Percentiles rank a stretch among this genome's conserved stretches.
phyloP scores from a whole-genome alignment of 768 basidiomycete genomes.

The Mycena kentingensis region DNA sequence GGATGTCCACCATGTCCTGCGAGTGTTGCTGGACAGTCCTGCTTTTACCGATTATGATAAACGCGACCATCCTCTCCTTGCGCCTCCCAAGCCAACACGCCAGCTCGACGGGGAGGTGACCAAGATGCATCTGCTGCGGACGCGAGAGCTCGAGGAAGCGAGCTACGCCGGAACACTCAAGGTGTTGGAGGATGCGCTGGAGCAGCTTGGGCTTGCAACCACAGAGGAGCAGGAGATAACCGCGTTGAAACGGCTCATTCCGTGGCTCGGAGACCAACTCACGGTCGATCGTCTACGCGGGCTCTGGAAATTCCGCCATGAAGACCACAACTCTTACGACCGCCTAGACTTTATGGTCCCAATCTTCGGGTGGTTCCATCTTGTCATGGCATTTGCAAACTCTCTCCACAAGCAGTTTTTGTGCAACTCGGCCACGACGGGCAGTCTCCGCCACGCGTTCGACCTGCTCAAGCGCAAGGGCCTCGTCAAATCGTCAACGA shows the following conservation, averaged over 20 bases:
- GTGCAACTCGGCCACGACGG: constrained; percentile 12
- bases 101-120: constrained; percentile 16
- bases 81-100: constrained; percentile 15
- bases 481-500: constrained; percentile 10
- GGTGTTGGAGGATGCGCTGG: background rate
- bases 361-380: constrained; percentile 37
- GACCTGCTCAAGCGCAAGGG: constrained; percentile 24
- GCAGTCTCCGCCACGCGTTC: constrained; percentile 20
- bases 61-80: background rate
- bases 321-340: constrained; percentile 35
- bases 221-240: constrained; percentile 3
- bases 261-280: constrained; percentile 39
- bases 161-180: constrained; percentile 16
- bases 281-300: constrained; percentile 31
- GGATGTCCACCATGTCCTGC: background rate
- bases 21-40: background rate
- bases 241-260: constrained; percentile 22
- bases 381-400: constrained; percentile 31
- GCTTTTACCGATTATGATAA: background rate
- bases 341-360: constrained; percentile 30
- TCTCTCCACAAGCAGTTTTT: constrained; percentile 37
- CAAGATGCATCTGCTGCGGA: constrained; percentile 19
- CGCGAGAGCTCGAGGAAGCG: constrained; percentile 23
- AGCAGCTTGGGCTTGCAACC: background rate
- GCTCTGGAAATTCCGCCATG: constrained; percentile 28